Evolutionary conservation across 176 grass and related monocot genomes (phyloP), one percentile per base, ranked within the genome.

Genomic region (Guadua angustifolia): DNA sequence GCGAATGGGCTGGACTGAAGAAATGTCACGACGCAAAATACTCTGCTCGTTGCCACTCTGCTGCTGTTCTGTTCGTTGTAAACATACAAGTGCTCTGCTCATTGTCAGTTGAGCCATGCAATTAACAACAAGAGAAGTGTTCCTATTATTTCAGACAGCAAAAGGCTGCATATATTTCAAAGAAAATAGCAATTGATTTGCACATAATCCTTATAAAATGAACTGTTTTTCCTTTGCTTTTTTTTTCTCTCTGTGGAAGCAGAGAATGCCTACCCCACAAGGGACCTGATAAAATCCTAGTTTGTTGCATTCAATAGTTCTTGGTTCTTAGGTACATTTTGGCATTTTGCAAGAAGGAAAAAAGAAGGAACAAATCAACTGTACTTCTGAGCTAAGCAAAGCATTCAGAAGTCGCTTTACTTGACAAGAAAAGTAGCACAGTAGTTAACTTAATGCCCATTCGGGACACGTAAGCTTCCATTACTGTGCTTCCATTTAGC

Each of bases 341-440:
- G 19, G 32, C 52, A 83, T 64, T 63, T 51, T 5, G 32, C 29
- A 85, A 49, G 9, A 2, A 70, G 6, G 6, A 75, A 43, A 9
- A 43, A 69, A 75, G 42, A 83, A 49, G 9, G 40, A n/a, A 19
- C 35, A 58, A 47, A 39, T 47, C 58, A 35, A 67, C 14, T 17
- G 68, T 79, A 74, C 80, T 70, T 74, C 16, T 79, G 47, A 58
- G 24, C 19, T 15, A 47, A 76, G 63, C 51, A 52, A 60, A 69
- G 4, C 52, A 51, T 33, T 69, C 14, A 16, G 36, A 82, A 65
- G 78, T 11, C 25, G 4, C 83, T 72, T 89, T 77, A 39, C 72
- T 82, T 82, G 78, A 72, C 56, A 86, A 12, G 24, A 71, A 62
- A 85, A 78, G 72, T 38, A 77, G 32, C 44, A n/a, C 5, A 33